Base-by-base conservation (phyloP, 495 filamentous ascomycete genomes). In the Talaromyces ruber region DNA sequence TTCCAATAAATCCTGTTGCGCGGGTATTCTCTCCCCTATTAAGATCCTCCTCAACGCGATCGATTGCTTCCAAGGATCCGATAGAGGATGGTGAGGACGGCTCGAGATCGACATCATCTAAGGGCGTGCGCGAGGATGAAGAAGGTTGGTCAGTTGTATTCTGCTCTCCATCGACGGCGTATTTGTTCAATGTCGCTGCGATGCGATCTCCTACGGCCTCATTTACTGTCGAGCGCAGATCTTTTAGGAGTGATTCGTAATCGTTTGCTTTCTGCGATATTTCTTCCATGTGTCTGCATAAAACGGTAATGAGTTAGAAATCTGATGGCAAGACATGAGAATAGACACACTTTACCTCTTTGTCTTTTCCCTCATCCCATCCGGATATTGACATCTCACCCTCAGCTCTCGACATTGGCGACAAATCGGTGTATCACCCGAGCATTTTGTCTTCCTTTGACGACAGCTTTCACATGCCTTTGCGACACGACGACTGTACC, bases 401-500 rank as follows among this genome's bases (percentile, higher is more conserved):
- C 74, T 72, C 55, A 83, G 74, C 60, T 83, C 80, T 60, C 74
- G 71, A 65, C 85, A 87, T 64, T 86, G 82, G 58, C 77, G 74
- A 68, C 85, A 87, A 7, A 75, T 64, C 3, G 85, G 85, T n/a
- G 74, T 77, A 55, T 78, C 80, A 28, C 84, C 84, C 63, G 78
- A 82, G 68, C 84, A 86, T 70, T 86, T 87, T 50, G 83, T 83
- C 64, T 87, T 87, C 43, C 88, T 78, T 64, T 87, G 82, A 51
- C 88, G 73, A 73, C 88, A 91, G 9, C 87, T 86, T 81, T 88
- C 88, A 66, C 88, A 91, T 9, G 88, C 88, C 56, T 80, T 71
- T 16, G 75, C 75, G 14, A 82, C 79, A 12, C 79, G 75, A 12
- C 72, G 76, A 61, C 66, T 74, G 63, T 73, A 73, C n/a, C 74